Evolutionary conservation across 2,329 filamentous ascomycete genomes (phyloP), one percentile per base, ranked within the genome.

Genomic region (Aspergillus unguis): DNA sequence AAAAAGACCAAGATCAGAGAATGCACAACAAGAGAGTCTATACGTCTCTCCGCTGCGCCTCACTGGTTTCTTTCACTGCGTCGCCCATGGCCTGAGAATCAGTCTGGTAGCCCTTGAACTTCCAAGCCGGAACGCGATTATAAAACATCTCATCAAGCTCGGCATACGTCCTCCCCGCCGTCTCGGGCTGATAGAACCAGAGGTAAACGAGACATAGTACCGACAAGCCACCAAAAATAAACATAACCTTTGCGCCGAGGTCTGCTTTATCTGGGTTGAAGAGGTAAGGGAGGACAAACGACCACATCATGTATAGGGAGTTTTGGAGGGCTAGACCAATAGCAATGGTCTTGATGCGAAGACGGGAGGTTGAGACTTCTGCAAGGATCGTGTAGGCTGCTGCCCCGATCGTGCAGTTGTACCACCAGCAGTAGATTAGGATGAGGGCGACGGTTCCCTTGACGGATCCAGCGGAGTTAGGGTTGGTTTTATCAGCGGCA

Each of bases 91-190:
- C 37, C 40, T 52, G 36, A 5, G 50, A 32, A 44, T 52, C 50
- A 2, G 50, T 48, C 27, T 38, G 25, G 28, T 52, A 52, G 2
- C 32, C 25, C 35, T 52, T 56, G 29, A 56, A 56, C 35, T 54
- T 51, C 25, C 51, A 33, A 3, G 54, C 48, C 6, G 62, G 53
- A 0, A 67, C 58, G 7, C 50, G n/a, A 33, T 60, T 56, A 32
- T 54, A 48, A 48, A 65, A 67, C 60, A 67, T 65, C 9, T 62
- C 56, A 44, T 67, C 62, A 28, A 57, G 72, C 75, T 67, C 63
- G 6, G 60, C 58, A 38, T 62, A 62, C 0, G 64, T 65, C 11
- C 63, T 55, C 5, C 62, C 64, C 27, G 63, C 57, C 6, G 63
- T 57, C 48, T 66, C 65, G 3, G 64, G 64, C 8, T 66, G 41